Evolutionary conservation across 2,329 filamentous ascomycete genomes (phyloP).

Genomic region (Fusarium verrucosum): DNA sequence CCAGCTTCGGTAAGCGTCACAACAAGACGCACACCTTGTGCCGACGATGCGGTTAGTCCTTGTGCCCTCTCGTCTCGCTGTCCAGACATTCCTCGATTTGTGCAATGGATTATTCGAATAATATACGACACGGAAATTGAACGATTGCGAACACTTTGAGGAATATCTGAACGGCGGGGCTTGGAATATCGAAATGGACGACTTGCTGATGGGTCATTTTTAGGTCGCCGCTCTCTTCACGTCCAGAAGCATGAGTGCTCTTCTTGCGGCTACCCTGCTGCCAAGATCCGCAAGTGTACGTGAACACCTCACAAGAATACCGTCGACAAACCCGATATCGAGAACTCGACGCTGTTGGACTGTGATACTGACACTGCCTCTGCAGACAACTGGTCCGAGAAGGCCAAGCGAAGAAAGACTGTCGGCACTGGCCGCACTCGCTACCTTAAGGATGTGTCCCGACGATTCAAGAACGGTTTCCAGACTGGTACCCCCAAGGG

Average conservation of each 20-base stretch:
- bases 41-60: slow-evolving; percentile 92
- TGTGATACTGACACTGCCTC: slow-evolving; percentile 30
- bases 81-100: slow-evolving; percentile 25
- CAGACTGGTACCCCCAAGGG: slow-evolving; percentile 88
- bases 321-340: slow-evolving; percentile 17
- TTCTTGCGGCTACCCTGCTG: slow-evolving; percentile 93
- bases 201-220: slow-evolving; percentile 42
- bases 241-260: slow-evolving; percentile 99
- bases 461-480: slow-evolving; percentile 98
- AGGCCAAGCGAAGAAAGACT: slow-evolving; percentile 99
- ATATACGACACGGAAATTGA: slow-evolving; percentile 13
- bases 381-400: slow-evolving; percentile 99
- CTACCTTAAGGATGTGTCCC: slow-evolving; percentile 90
- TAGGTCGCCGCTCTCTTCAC: slow-evolving; percentile 96
- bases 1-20: slow-evolving; percentile 74
- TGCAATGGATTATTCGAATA: slow-evolving; percentile 21
- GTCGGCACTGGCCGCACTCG: slow-evolving; percentile 96
- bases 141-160: slow-evolving; percentile 26
- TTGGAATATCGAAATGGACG: background rate
- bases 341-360: slow-evolving; percentile 2
- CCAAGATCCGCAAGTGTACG: slow-evolving; percentile 99
- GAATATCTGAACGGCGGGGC: slow-evolving; percentile 18
- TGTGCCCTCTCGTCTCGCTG: slow-evolving; percentile 25
- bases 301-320: slow-evolving; percentile 45
- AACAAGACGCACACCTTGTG: slow-evolving; percentile 99